phyloP scores from a whole-genome alignment of 345 rosid genomes.

The Gossypium mustelinum region DNA sequence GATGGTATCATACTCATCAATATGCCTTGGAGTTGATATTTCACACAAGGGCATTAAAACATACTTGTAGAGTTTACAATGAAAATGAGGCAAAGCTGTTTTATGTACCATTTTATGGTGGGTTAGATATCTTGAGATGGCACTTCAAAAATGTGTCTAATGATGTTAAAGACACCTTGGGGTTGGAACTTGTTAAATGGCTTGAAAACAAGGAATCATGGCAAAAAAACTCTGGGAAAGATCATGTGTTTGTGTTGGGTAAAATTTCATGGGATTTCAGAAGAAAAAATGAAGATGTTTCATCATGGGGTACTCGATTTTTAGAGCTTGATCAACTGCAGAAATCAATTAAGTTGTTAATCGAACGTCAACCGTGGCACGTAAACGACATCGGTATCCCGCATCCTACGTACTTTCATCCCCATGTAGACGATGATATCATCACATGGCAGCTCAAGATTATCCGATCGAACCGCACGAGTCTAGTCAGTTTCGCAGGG shows the following conservation, averaged over 20 bases:
- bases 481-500: conserved; percentile 61
- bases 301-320: conserved; percentile 70
- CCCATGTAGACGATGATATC: conserved; percentile 59
- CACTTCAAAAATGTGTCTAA: conserved; percentile 77
- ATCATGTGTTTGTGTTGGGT: conserved; percentile 84
- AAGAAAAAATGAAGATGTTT: conserved; percentile 27
- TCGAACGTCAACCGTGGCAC: conserved; percentile 88
- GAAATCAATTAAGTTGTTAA: conserved; percentile 71
- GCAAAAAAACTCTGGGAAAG: conserved; percentile 52
- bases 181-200: conserved; percentile 64
- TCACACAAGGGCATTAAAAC: conserved; percentile 64
- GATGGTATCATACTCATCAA: conserved; percentile 71
- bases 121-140: conserved; percentile 81
- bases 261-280: conserved; percentile 93
- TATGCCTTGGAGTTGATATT: conserved; percentile 75
- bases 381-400: conserved; percentile 73
- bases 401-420: conserved; percentile 82
- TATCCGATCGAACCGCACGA: conserved; percentile 38
- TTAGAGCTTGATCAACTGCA: conserved; percentile 69
- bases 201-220: conserved; percentile 54
- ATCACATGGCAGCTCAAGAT: conserved; percentile 60
- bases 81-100: conserved; percentile 65
- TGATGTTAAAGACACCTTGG: conserved; percentile 58
- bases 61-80: conserved; percentile 69
- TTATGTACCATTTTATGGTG: conserved; percentile 78